A percentile compares a stretch with the other conserved stretches of the same genome.
Evolutionary conservation across 495 filamentous ascomycete genomes (phyloP).

Genomic region (Clohesyomyces aquaticus): DNA sequence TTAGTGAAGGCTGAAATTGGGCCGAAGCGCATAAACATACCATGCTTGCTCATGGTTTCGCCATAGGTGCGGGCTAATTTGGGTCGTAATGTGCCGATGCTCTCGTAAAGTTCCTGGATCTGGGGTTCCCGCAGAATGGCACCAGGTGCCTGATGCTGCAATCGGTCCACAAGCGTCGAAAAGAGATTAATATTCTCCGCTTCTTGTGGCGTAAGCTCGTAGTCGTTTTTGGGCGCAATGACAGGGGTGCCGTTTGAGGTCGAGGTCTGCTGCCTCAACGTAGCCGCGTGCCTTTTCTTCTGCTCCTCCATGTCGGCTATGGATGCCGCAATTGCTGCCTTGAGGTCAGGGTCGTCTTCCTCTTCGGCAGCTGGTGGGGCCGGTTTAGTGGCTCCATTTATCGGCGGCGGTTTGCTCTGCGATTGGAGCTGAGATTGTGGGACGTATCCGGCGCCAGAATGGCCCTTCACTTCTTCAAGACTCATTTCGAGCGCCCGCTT

Average conservation of each 20-base stretch:
- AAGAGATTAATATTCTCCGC: slow-evolving; percentile 98
- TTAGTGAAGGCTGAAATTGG: slow-evolving; percentile 39
- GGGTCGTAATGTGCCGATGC: slow-evolving; percentile 86
- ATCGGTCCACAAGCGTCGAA: slow-evolving; percentile 86
- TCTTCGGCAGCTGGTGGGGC: slow-evolving; percentile 54
- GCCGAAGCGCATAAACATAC: slow-evolving; percentile 53
- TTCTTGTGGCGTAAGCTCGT: slow-evolving; percentile 91
- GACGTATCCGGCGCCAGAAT: slow-evolving; percentile 67
- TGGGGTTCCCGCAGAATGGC: slow-evolving; percentile 95
- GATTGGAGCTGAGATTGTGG: slow-evolving; percentile 58
- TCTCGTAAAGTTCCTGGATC: slow-evolving; percentile 97
- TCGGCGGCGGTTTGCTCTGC: slow-evolving; percentile 47
- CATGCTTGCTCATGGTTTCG: slow-evolving; percentile 99
- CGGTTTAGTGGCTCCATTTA: slow-evolving; percentile 48
- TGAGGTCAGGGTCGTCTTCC: slow-evolving; percentile 90
- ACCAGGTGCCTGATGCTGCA: slow-evolving; percentile 93
- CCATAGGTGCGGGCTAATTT: slow-evolving; percentile 96
- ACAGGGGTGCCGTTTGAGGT: slow-evolving; percentile 49
- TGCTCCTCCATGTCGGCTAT: slow-evolving; percentile 97
- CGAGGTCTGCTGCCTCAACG: slow-evolving; percentile 73
- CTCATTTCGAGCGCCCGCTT: slow-evolving; percentile 95
- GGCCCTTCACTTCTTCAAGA: slow-evolving; percentile 82
- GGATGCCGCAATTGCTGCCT: slow-evolving; percentile 96
- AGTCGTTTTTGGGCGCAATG: slow-evolving; percentile 74
- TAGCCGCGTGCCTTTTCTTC: slow-evolving; percentile 83